Base-by-base conservation (phyloP, 371 early-diverging fungal genomes). In the Lichtheimia corymbifera region DNA sequence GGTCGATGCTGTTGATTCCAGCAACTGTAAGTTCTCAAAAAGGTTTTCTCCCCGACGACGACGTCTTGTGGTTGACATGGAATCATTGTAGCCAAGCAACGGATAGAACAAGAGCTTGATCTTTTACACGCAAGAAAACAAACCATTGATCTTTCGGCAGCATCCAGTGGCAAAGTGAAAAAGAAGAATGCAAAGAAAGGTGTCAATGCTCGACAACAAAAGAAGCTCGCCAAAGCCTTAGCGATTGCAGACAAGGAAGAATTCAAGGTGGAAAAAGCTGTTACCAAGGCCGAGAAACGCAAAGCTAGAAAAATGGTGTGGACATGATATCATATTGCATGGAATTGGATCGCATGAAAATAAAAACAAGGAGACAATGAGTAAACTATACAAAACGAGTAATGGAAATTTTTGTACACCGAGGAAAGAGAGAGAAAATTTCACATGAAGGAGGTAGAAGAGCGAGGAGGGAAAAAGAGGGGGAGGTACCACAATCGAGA, bases 231-330 rank as follows among this genome's bases (percentile, higher is more conserved):
- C 12, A 22, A 57, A 13, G 65, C 65, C 4, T 43, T 65, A 22
- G 20, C 60, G 11, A 52, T 65, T 15, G 65, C 65, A 17, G 65
- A 65, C 14, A 65, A 65, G 22, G 61, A 56, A 44, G 65, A 65
- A 40, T 51, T 43, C 5, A 45, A 17, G 15, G 24, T 60, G 5
- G 61, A 60, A 51, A 45, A 28, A n/a, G 14, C 5, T 7, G 9
- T 25, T 0, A 56, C 40, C 18, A 65, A 65, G 49, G 45, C 41
- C 6, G 65, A 65, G 49, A 55, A 50, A n/a, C 60, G 60, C 5
- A 65, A 65, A 27, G 50, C 43, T 24, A 53, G 65, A 22, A 65
- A 65, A 27, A 45, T 42, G n/a, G 53, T 55, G 28, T 65, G 65
- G 65, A 25, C 50, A 42, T 59, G 55, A 53, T 47, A 35, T 35